Conservation (phyloP, 257 asterid genomes). For the Gentiana macrophylla region DNA sequence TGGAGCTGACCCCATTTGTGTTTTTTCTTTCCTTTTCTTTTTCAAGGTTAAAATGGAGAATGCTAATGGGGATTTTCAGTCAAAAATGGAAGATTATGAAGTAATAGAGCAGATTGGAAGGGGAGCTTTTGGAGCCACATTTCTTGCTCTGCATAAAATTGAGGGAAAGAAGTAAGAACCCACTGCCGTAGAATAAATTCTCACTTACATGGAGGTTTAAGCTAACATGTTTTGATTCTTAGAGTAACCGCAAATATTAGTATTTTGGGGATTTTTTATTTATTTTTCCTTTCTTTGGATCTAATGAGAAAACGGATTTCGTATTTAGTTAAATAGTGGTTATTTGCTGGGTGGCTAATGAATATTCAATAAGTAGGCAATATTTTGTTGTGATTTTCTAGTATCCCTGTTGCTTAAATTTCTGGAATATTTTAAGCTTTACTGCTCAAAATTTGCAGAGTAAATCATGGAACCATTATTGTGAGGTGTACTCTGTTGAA, state of each 20-base stretch:
- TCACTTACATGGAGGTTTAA: slow-evolving; percentile 5
- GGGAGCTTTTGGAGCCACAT: slow-evolving; percentile 74
- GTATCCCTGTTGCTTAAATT: background rate
- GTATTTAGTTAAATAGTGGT: background rate
- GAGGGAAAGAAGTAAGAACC: slow-evolving; percentile 57
- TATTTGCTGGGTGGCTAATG: background rate
- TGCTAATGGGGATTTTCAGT: slow-evolving; percentile 35
- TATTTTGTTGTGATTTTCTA: background rate
- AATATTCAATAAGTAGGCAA: background rate
- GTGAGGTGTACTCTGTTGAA: background rate
- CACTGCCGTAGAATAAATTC: background rate
- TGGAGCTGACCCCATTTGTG: slow-evolving; percentile 6
- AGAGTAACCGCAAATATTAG: no score
- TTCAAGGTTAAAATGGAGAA: slow-evolving; percentile 45
- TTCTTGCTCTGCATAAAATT: slow-evolving; percentile 61
- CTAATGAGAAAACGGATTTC: background rate
- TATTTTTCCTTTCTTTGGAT: background rate
- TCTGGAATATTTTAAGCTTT: background rate
- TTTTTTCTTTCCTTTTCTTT: slow-evolving; percentile 4
- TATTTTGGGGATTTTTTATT: background rate
- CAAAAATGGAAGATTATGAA: slow-evolving; percentile 72
- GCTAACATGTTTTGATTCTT: no score
- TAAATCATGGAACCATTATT: background rate
- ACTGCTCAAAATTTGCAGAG: background rate
- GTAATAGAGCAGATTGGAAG: slow-evolving; percentile 84